Conservation (phyloP, 148 eudicot species). For the Nepenthes mirabilis region DNA sequence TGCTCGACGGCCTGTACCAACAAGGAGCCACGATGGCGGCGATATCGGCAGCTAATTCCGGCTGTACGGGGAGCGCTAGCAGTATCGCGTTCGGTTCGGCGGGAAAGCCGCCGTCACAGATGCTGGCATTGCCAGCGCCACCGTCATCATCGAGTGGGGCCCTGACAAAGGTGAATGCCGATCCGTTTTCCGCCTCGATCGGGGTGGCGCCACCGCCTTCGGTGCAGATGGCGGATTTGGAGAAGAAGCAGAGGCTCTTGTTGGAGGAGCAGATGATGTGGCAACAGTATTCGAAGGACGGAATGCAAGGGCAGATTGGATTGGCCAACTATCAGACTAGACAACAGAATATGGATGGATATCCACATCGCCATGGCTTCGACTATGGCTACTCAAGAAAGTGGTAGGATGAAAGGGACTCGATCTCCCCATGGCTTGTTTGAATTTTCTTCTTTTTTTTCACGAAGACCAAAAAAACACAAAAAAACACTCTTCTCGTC, state of each 20-base stretch:
- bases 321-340: slow-evolving; percentile 23
- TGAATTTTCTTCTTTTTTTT: no score
- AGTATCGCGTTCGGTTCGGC: slow-evolving; percentile 64
- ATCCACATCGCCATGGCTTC: slow-evolving; percentile 14
- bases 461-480: no score
- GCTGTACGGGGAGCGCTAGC: slow-evolving; percentile 72
- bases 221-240: slow-evolving; percentile 85
- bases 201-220: slow-evolving; percentile 59
- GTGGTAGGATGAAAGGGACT: no score
- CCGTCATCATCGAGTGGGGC: slow-evolving; percentile 14
- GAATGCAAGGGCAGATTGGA: slow-evolving; percentile 57
- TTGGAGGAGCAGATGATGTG: slow-evolving; percentile 72
- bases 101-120: slow-evolving; percentile 36
- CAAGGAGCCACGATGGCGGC: slow-evolving; percentile 38
- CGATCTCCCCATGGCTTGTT: no score
- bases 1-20: slow-evolving; percentile 74
- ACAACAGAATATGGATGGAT: slow-evolving; percentile 25
- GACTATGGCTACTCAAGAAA: background rate
- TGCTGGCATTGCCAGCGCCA: slow-evolving; percentile 70
- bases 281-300: slow-evolving; percentile 60
- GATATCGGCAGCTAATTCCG: slow-evolving; percentile 15
- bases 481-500: no score
- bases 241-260: slow-evolving; percentile 56
- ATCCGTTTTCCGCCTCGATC: slow-evolving; percentile 64
- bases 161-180: slow-evolving; percentile 4